phyloP scores from a whole-genome alignment of 257 asterid species.

The Cordia subcordata region DNA sequence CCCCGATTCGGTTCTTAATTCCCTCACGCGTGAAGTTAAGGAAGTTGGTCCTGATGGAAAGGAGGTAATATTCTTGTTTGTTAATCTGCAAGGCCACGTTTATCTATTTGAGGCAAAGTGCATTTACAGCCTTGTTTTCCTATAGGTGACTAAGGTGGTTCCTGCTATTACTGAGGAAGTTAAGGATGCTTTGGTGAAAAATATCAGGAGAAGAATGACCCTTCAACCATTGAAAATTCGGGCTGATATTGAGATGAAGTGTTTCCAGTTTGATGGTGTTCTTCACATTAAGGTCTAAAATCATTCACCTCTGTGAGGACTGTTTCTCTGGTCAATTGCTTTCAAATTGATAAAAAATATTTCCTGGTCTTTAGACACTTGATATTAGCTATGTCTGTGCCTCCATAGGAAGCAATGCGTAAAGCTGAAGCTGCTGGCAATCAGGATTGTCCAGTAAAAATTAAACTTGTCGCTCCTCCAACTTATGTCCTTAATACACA shows the following conservation, averaged over 20 bases:
- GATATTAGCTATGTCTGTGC: background rate
- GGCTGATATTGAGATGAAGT: constrained; percentile 87
- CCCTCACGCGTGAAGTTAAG: constrained; percentile 72
- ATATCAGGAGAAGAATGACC: constrained; percentile 92
- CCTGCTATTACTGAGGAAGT: constrained; percentile 80
- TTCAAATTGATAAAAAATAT: constrained; percentile 5
- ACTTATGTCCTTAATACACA: constrained; percentile 79
- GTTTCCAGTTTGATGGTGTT: constrained; percentile 95
- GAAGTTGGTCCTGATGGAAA: constrained; percentile 69
- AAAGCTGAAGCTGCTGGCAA: constrained; percentile 99
- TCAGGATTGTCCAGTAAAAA: constrained; percentile 87
- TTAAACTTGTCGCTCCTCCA: constrained; percentile 89
- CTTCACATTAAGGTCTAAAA: constrained; percentile 80
- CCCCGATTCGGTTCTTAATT: constrained; percentile 66
- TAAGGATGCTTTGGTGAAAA: constrained; percentile 75
- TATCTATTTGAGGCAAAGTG: background rate
- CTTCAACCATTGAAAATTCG: constrained; percentile 87
- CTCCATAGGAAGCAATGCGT: constrained; percentile 85
- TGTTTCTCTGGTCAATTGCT: background rate
- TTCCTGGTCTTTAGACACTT: background rate
- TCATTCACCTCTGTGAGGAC: constrained; percentile 5
- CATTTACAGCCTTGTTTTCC: background rate
- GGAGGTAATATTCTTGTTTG: constrained; percentile 36
- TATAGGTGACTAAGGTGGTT: constrained; percentile 69
- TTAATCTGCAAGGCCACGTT: background rate